Evolutionary conservation across 2,329 filamentous ascomycete species (phyloP), one percentile per base, ranked within the genome.

Genomic region (Raffaelea ambrosiae): DNA sequence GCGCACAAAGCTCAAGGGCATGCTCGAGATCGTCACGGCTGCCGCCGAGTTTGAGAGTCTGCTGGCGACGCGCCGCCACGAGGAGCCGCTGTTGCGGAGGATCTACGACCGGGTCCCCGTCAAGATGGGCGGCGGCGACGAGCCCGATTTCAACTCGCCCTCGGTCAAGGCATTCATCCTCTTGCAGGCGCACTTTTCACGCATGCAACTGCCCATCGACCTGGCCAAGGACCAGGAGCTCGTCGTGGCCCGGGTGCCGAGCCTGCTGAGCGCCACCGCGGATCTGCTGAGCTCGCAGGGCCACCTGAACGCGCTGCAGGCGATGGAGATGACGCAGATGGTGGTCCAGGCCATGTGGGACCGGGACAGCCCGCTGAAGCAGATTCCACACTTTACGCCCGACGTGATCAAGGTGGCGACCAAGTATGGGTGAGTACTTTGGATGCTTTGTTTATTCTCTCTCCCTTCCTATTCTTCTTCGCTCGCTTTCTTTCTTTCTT

Each of bases 251-350:
- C 94, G 93, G 67, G 81, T 94, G 1, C 74, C 97, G 48, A 88
- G 86, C 60, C 77, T 98, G 11, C 77, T 98, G 42, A 94, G 87
- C 62, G 91, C 93, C 20, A 88, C 85, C 59, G 93, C 97, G 20
- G 93, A 98, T 63, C 89, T 98, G 16, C 77, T 98, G 33, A 95
- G 89, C 10, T 96, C 90, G 1, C 90, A 98, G 58, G 93, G 91
- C 14, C 88, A 96, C 59, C 76, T 98, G 53, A 98, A 98, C 62
- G 91, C 93, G 51, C 95, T 96, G 84, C 90, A 85, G 59, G 93
- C 93, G 23, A 98, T 98, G 91, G 93, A 98, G 65, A 88, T 98
- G 79, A 95, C 88, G 13, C 93, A 98, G 63, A 98, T 98, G 93
- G 88, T 94, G 46, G 90, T 98, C 3, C 93, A 98, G 68, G 90